Conservation (phyloP, 2,329 filamentous ascomycete species). For the Polytolypa hystricis region DNA sequence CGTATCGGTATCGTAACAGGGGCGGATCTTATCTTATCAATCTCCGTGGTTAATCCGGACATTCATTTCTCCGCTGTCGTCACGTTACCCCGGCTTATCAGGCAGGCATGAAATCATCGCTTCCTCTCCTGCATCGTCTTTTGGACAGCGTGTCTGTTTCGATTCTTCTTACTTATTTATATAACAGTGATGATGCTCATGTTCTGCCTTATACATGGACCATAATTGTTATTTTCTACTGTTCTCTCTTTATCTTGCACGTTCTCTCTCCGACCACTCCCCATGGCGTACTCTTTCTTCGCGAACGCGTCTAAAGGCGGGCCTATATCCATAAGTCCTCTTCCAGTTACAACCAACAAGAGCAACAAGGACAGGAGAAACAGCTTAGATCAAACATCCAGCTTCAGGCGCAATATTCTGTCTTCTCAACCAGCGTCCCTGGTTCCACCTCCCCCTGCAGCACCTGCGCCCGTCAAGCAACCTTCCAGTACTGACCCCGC, state of each 20-base stretch:
- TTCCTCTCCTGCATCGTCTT: too few relatives aligned
- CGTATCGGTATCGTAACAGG: too few relatives aligned
- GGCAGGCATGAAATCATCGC: background rate
- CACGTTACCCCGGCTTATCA: background rate
- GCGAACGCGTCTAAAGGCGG: background rate
- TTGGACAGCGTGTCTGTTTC: too few relatives aligned
- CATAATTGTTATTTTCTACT: too few relatives aligned
- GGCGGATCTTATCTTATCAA: slow-evolving; percentile 19
- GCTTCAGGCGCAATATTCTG: background rate
- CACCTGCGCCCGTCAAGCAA: slow-evolving; percentile 16
- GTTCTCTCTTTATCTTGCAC: too few relatives aligned
- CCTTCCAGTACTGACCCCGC: slow-evolving; percentile 19
- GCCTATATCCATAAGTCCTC: too few relatives aligned
- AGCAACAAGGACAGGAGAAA: background rate
- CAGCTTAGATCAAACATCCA: background rate
- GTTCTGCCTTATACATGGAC: too few relatives aligned
- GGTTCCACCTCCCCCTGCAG: slow-evolving; percentile 10
- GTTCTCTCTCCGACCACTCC: background rate
- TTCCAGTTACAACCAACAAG: background rate
- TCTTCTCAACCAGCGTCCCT: background rate
- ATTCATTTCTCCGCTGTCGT: background rate
- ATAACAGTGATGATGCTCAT: too few relatives aligned
- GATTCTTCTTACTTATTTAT: too few relatives aligned
- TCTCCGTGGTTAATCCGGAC: slow-evolving; percentile 12
- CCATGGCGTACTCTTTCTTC: slow-evolving; percentile 3